Percentiles rank a stretch among this genome's conserved stretches.
These are phyloP conservation scores for Candida oleophila DNA, from an alignment of 805 yeast species.

Conservation along the genomic window DNA sequence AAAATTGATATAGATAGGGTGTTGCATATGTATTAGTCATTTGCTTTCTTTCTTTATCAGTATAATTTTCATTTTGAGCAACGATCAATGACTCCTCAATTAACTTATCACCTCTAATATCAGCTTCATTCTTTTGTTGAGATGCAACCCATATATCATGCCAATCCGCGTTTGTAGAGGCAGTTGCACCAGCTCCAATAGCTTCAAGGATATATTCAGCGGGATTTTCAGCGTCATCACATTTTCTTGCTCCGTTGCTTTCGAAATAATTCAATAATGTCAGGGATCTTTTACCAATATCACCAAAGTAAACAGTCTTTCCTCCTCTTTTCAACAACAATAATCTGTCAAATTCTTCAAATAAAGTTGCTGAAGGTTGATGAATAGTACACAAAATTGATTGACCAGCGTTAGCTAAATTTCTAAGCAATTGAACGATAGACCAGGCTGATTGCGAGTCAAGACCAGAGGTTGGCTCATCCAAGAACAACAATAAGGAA, in stretches of 20 bases:
- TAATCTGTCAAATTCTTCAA: conserved; percentile 67
- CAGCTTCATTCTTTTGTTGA: conserved; percentile 13
- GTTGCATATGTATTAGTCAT: conserved; percentile 14
- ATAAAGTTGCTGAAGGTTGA: conserved; percentile 71
- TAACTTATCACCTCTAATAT: conserved; percentile 11
- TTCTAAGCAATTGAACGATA: conserved; percentile 63
- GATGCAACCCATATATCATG: conserved; percentile 54
- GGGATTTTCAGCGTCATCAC: conserved; percentile 60
- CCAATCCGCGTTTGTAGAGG: conserved; percentile 59
- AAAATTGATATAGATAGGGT: conserved; percentile 17
- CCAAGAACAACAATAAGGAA: conserved; percentile 57
- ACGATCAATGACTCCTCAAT: conserved; percentile 6
- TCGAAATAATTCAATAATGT: conserved; percentile 34
- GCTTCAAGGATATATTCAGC: conserved; percentile 74
- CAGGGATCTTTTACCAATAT: conserved; percentile 29
- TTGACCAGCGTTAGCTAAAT: conserved; percentile 69
- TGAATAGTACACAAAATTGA: conserved; percentile 76
- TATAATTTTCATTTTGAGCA: not conserved
- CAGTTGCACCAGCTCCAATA: conserved; percentile 82
- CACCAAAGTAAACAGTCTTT: conserved; percentile 44
- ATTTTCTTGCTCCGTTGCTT: conserved; percentile 48
- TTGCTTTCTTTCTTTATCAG: conserved; percentile 7
- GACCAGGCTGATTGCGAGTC: conserved; percentile 74
- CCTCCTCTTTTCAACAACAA: conserved; percentile 54
- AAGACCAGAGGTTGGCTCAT: conserved; percentile 74